Conservation (phyloP, 208 protist species). For the Acanthamoeba divionensis region DNA sequence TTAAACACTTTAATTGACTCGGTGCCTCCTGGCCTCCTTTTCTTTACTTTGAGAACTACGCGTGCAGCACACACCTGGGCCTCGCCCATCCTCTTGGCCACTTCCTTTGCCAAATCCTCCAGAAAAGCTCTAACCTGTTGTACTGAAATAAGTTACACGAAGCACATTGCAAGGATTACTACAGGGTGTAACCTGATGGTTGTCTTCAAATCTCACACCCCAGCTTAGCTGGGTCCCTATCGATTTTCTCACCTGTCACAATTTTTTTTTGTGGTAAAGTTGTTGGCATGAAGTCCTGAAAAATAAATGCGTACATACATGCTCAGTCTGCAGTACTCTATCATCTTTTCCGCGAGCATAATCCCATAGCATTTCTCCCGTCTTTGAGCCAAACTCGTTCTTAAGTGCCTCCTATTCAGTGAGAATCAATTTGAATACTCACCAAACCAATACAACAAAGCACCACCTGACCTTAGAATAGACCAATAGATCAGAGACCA, state of each 20-base stretch:
- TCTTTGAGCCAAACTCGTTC: slow-evolving; percentile 20
- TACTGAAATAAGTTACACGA: background rate
- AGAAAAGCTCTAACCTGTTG: background rate
- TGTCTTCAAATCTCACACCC: background rate
- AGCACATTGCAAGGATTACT: background rate
- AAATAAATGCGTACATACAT: background rate
- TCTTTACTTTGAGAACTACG: slow-evolving; percentile 26
- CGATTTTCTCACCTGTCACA: slow-evolving; percentile 1
- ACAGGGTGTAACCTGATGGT: background rate
- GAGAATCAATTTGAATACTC: background rate
- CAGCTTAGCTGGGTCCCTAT: slow-evolving; percentile 36
- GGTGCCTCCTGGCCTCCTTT: background rate
- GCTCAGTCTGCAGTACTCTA: background rate
- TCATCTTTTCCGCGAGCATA: slow-evolving; percentile 18
- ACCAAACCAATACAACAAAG: background rate
- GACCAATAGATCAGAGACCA: background rate
- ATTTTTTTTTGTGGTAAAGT: background rate
- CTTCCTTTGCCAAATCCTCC: background rate
- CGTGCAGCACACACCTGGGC: background rate
- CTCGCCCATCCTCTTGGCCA: slow-evolving; percentile 6
- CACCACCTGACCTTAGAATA: background rate
- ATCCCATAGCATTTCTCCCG: slow-evolving; percentile 24
- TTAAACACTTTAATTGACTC: slow-evolving; percentile 37
- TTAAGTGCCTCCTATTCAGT: background rate
- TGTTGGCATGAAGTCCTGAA: background rate